Evolutionary conservation across 176 grass and related monocot genomes (phyloP), one percentile per base, ranked within the genome.

Genomic region (Triticum turgidum): DNA sequence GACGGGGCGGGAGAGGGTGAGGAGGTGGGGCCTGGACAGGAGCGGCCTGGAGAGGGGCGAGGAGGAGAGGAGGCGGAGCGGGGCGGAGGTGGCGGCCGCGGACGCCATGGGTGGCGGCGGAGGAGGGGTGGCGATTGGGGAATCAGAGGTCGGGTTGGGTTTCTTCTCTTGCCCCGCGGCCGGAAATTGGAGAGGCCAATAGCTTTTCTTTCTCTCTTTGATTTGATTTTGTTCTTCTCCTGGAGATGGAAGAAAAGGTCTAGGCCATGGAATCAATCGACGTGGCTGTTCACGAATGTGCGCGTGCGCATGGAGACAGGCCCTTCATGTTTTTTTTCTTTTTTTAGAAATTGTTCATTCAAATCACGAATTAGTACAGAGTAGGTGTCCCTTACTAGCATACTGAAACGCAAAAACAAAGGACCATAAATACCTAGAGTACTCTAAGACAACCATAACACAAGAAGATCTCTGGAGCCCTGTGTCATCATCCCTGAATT

Each of bases 1-100:
- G 83, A 95, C 78, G 24, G 93, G 82, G 35, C 84, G 75, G 88
- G 71, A 88, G 79, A 94, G 72, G 24, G 33, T 80, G 82, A 94
- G 76, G 18, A 87, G 84, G 56, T 89, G 85, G 22, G 91, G 88
- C 54, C 66, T 69, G 79, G 80, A 34, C 32, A 84, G 83, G 76
- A 84, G 62, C 33, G 77, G 81, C 13, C 44, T 66, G 27, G 88
- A 54, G 14, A 80, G 56, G 56, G 88, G 15, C 24, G 80, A 25
- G 21, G 59, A 38, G 17, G 80, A 79, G 21, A 89, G 77, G 65
- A 94, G 68, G 32, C 64, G 75, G 34, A 75, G 79, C 49, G 78
- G 81, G 35, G 25, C 24, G 30, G 75, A 21, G 67, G 73, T 42
- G 72, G 81, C 3, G 45, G 78, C 68, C 49, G 89, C 27, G 21